These are phyloP conservation scores for Penicillium tannophilum DNA, from an alignment of 495 filamentous ascomycete species.

Conservation along the genomic window DNA sequence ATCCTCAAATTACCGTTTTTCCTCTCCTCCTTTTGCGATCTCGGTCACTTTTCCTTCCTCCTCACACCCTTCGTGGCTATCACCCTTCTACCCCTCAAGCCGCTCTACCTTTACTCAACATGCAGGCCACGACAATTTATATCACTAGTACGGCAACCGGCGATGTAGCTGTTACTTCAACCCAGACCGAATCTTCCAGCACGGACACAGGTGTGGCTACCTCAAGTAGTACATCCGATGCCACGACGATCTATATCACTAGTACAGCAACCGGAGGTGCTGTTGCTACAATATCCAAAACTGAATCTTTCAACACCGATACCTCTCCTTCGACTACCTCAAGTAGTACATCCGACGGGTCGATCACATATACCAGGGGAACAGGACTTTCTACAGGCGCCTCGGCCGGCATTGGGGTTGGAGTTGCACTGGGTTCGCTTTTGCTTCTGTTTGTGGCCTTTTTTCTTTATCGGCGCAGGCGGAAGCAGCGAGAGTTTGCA, in stretches of 20 bases:
- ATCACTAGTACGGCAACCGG: neutral
- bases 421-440: neutral
- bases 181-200: neutral
- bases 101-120: neutral
- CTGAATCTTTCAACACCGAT: no score
- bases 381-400: neutral
- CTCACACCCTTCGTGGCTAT: neutral
- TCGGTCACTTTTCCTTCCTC: neutral
- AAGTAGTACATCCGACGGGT: neutral
- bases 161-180: neutral
- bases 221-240: neutral
- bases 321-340: neutral
- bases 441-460: neutral
- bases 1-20: neutral
- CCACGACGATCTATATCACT: neutral
- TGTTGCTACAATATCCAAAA: neutral
- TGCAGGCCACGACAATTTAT: neutral
- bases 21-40: neutral
- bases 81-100: neutral
- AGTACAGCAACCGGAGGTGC: neutral
- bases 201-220: neutral
- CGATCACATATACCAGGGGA: neutral
- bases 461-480: neutral
- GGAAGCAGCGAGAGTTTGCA: neutral
- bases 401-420: neutral